Evolutionary conservation across 768 basidiomycete genomes (phyloP).

Genomic region (Boletus barrowsii): DNA sequence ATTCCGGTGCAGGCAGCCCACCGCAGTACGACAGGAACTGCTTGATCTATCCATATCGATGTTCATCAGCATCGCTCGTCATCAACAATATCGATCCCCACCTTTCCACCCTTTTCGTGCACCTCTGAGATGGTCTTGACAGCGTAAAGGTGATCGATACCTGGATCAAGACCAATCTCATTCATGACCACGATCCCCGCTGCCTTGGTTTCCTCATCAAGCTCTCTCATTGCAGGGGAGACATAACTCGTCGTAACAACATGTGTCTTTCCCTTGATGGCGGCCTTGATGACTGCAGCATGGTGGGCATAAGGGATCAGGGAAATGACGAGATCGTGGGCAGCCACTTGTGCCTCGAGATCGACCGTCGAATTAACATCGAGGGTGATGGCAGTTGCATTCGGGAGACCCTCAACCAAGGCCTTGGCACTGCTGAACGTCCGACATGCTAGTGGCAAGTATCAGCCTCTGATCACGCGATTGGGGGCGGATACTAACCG

Average conservation of each 20-base stretch:
- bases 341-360: constrained; percentile 78
- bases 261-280: constrained; percentile 77
- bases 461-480: constrained; percentile 1
- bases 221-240: constrained; percentile 83
- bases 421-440: constrained; percentile 74
- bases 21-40: constrained; percentile 94
- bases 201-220: constrained; percentile 75
- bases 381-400: constrained; percentile 71
- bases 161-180: constrained; percentile 96
- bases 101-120: constrained; percentile 93
- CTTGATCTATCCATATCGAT: constrained; percentile 55
- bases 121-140: constrained; percentile 93
- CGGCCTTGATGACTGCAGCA: constrained; percentile 83
- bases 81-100: constrained; percentile 26
- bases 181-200: constrained; percentile 95
- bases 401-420: constrained; percentile 65
- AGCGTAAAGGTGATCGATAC: constrained; percentile 91
- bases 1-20: constrained; percentile 90
- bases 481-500: constrained; percentile 44
- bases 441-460: constrained; percentile 66
- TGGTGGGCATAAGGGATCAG: constrained; percentile 96
- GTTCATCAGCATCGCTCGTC: neutral
- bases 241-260: constrained; percentile 97
- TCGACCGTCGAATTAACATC: constrained; percentile 71
- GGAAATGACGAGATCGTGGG: constrained; percentile 91